Percentiles rank a stretch among this genome's conserved stretches.
Conservation (phyloP, 2,329 filamentous ascomycete species). For the Pseudofabraea citricarpa region DNA sequence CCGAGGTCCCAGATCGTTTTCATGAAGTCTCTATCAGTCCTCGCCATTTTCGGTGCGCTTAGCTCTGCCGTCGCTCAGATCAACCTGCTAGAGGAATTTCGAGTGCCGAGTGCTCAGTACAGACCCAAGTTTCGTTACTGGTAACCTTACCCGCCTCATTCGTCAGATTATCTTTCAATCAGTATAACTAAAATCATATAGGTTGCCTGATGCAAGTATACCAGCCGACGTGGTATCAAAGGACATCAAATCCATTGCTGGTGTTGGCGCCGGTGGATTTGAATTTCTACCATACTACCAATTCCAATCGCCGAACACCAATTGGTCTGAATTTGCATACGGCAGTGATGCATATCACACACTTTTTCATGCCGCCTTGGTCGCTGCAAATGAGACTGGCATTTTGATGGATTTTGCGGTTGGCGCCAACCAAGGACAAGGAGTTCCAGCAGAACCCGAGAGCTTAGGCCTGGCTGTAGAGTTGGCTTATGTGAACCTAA, state of each 20-base stretch:
- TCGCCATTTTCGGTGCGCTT: too few relatives aligned
- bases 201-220: conserved; percentile 5
- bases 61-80: too few relatives aligned
- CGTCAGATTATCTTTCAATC: not conserved
- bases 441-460: conserved; percentile 32
- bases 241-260: not conserved
- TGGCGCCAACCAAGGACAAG: conserved; percentile 42
- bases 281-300: conserved; percentile 5
- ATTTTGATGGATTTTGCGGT: conserved; percentile 39
- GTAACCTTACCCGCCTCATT: not conserved
- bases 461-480: conserved; percentile 32
- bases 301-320: conserved; percentile 8
- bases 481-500: conserved; percentile 11
- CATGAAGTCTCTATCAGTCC: too few relatives aligned
- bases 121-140: not conserved
- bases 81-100: too few relatives aligned
- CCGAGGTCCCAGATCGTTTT: too few relatives aligned
- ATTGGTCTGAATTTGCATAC: conserved; percentile 34
- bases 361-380: conserved; percentile 16
- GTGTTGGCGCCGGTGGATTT: conserved; percentile 1
- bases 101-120: not conserved
- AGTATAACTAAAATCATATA: conserved; percentile 1
- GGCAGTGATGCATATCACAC: conserved; percentile 25
- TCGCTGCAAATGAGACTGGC: conserved; percentile 29
- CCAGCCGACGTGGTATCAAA: not conserved